Evolutionary conservation across 352 stramenopile species (phyloP).

Genomic region (Phytopythium boreale): DNA sequence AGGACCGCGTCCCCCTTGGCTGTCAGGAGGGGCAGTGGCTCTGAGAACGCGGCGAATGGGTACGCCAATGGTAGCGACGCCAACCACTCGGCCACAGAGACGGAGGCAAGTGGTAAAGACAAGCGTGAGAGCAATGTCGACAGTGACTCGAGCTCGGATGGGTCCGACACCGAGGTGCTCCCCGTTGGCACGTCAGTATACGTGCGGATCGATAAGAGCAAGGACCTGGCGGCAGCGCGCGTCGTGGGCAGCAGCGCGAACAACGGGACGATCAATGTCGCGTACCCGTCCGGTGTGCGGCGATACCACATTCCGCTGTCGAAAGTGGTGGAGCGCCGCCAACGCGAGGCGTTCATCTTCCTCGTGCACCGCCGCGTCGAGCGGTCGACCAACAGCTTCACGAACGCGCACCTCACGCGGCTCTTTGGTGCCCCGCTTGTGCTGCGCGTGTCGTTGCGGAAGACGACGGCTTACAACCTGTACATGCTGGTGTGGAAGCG

Average conservation of each 20-base stretch:
- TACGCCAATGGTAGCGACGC: background rate
- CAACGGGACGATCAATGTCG: constrained; percentile 63
- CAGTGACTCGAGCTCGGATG: constrained; percentile 22
- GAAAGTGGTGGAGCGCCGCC: constrained; percentile 49
- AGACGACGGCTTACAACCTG: constrained; percentile 67
- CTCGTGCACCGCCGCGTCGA: constrained; percentile 86
- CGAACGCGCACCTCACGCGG: constrained; percentile 71
- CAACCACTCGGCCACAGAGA: background rate
- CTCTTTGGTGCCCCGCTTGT: constrained; percentile 79
- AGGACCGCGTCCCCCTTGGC: background rate
- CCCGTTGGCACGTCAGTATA: constrained; percentile 56
- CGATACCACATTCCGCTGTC: constrained; percentile 59
- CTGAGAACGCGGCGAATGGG: background rate
- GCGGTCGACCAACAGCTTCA: constrained; percentile 75
- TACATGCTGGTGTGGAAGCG: constrained; percentile 80
- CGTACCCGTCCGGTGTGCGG: constrained; percentile 52
- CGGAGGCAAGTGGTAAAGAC: background rate
- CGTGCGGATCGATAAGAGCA: constrained; percentile 61
- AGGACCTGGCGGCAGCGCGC: constrained; percentile 51
- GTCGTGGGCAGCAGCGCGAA: constrained; percentile 63
- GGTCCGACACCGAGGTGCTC: constrained; percentile 15
- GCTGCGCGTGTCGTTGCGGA: constrained; percentile 58
- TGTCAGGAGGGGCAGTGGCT: background rate
- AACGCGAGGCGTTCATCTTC: constrained; percentile 64
- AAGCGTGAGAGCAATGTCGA: constrained; percentile 1